Percentiles rank a stretch among this genome's conserved stretches.
Conservation (phyloP, 768 basidiomycete genomes). For the Suillus lakei region DNA sequence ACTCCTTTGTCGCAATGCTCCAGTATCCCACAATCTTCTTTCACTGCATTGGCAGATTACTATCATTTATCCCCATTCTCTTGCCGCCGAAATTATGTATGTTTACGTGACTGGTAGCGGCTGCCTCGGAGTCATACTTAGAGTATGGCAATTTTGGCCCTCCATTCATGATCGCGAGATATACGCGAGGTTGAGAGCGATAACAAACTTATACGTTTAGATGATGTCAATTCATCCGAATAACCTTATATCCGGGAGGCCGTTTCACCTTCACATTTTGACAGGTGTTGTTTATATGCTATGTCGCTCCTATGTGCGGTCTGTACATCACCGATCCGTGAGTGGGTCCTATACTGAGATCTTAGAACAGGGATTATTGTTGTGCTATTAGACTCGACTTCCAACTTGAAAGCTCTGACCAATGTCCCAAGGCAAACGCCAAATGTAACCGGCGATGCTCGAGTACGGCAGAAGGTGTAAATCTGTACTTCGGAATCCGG, state of each 20-base stretch:
- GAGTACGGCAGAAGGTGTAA: background rate
- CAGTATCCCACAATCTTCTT: background rate
- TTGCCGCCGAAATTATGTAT: conserved; percentile 8
- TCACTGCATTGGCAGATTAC: background rate
- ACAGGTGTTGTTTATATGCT: background rate
- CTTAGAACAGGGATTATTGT: background rate
- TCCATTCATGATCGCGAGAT: conserved; percentile 53
- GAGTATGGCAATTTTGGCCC: conserved; percentile 64
- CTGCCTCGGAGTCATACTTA: conserved; percentile 31
- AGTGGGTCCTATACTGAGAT: background rate
- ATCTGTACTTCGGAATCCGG: background rate
- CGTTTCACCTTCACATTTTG: background rate
- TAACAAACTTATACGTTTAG: conserved; percentile 76
- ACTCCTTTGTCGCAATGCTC: background rate
- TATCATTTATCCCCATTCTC: conserved; percentile 8
- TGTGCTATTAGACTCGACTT: background rate
- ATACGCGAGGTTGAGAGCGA: conserved; percentile 68
- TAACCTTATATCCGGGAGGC: background rate
- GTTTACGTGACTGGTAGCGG: conserved; percentile 29
- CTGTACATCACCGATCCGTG: background rate
- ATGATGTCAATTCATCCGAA: conserved; percentile 31
- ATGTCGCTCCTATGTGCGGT: background rate
- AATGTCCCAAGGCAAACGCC: background rate
- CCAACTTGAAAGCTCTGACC: background rate
- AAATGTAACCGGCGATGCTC: no score